Evolutionary conservation across 495 filamentous ascomycete species (phyloP).

Genomic region (Beverwykella pulmonaria): DNA sequence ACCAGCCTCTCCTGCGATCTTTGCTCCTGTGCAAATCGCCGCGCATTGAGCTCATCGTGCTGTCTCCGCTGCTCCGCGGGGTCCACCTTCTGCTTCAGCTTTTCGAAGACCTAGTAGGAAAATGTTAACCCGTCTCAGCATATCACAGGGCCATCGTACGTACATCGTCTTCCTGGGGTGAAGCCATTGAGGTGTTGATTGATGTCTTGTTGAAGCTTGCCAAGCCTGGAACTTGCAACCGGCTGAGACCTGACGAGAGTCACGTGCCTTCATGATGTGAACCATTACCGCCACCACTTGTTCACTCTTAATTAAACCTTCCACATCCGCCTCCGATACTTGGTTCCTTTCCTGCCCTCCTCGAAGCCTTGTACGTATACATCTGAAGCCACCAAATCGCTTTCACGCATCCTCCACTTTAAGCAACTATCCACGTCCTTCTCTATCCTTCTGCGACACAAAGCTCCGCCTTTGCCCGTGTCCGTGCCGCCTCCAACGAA

Average conservation of each 20-base stretch:
- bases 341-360: too few relatives aligned
- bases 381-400: too few relatives aligned
- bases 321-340: too few relatives aligned
- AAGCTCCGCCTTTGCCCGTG: background rate
- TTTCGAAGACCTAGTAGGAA: constrained; percentile 61
- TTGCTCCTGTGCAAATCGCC: constrained; percentile 64
- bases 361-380: too few relatives aligned
- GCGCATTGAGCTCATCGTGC: constrained; percentile 63
- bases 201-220: constrained; percentile 16
- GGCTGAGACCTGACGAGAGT: background rate
- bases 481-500: background rate
- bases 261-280: too few relatives aligned
- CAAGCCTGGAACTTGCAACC: background rate
- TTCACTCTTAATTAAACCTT: background rate
- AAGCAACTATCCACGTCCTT: background rate
- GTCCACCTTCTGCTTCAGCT: constrained; percentile 63
- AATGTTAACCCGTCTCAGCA: background rate
- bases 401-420: too few relatives aligned
- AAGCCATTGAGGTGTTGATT: constrained; percentile 52
- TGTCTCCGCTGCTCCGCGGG: constrained; percentile 63
- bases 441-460: background rate
- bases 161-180: constrained; percentile 57
- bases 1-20: constrained; percentile 65
- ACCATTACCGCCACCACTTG: background rate
- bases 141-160: constrained; percentile 18